Percentiles rank a stretch among this genome's conserved stretches.
These are phyloP conservation scores for Chalaropsis thielavioides DNA, from an alignment of 2,329 filamentous ascomycete genomes.

Conservation along the genomic window DNA sequence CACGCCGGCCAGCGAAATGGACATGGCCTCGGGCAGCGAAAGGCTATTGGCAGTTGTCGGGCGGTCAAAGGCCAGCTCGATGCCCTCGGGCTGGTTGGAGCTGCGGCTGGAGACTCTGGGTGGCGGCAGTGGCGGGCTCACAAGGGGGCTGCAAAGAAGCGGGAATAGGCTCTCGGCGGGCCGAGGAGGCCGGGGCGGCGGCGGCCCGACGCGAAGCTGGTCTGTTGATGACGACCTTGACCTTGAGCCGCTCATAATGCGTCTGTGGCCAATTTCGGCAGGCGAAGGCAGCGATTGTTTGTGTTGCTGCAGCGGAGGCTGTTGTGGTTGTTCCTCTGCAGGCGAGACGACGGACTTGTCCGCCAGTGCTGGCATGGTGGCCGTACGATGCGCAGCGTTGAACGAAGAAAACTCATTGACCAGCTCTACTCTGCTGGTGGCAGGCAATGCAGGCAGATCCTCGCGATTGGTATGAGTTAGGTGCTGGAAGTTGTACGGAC, in stretches of 20 bases:
- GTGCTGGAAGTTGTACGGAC: conserved; percentile 53
- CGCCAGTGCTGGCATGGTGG: conserved; percentile 11
- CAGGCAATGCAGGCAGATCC: conserved; percentile 29
- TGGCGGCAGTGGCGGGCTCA: conserved; percentile 32
- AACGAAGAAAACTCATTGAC: conserved; percentile 28
- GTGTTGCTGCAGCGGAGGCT: not conserved
- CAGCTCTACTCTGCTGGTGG: conserved; percentile 29
- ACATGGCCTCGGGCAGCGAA: conserved; percentile 32
- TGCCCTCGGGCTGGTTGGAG: conserved; percentile 31
- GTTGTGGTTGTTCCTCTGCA: not conserved
- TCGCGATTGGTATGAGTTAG: conserved; percentile 43
- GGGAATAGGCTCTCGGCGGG: conserved; percentile 25
- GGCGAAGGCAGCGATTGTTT: conserved; percentile 12
- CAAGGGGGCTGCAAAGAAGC: conserved; percentile 14
- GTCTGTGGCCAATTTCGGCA: conserved; percentile 23
- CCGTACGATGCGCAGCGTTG: conserved; percentile 15
- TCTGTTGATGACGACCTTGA: conserved; percentile 27
- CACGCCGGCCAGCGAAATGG: conserved; percentile 17
- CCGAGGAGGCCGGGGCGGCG: conserved; percentile 31
- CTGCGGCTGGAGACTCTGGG: conserved; percentile 42
- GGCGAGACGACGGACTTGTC: conserved; percentile 16
- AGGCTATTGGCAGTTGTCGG: conserved; percentile 33
- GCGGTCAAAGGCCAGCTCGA: conserved; percentile 30
- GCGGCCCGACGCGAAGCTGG: conserved; percentile 34
- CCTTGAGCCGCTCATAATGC: conserved; percentile 30